Conservation (phyloP, 2,329 filamentous ascomycete species). For the Neurospora sp. region DNA sequence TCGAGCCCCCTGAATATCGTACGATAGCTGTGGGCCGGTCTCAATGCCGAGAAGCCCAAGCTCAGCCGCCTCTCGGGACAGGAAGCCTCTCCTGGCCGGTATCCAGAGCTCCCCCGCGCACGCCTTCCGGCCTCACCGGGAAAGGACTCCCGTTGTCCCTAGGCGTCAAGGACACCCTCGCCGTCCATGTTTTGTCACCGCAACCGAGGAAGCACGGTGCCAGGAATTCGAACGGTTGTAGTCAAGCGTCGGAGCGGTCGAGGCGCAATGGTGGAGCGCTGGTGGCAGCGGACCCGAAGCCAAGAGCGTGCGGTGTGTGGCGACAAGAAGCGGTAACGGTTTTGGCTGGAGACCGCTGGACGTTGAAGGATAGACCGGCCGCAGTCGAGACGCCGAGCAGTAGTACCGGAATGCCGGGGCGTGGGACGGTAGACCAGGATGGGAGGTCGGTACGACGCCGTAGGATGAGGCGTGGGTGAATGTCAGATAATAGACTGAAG, state of each 20-base stretch:
- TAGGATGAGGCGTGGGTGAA: not conserved
- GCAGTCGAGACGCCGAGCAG: not conserved
- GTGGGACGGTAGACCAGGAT: not conserved
- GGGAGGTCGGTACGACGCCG: not conserved
- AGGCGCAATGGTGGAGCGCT: not conserved
- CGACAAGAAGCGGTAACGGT: not conserved
- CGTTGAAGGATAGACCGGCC: not conserved
- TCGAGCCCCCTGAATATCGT: not conserved
- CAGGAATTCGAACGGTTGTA: no score
- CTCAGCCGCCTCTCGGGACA: no score
- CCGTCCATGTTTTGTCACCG: no score
- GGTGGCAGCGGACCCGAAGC: not conserved
- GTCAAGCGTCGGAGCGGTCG: not conserved
- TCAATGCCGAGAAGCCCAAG: no score
- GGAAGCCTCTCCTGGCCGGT: no score
- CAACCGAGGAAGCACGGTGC: no score
- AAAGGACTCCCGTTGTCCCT: no score
- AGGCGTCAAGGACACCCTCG: no score
- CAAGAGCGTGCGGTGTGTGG: fast-evolving
- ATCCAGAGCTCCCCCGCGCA: fast-evolving
- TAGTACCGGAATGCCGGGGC: not conserved
- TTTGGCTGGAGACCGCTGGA: fast-evolving
- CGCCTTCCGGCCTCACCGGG: no score
- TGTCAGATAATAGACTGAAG: not conserved
- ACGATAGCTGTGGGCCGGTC: no score